These are phyloP conservation scores for Nepenthes mirabilis DNA, from an alignment of 148 eudicot genomes.

Conservation along the genomic window DNA sequence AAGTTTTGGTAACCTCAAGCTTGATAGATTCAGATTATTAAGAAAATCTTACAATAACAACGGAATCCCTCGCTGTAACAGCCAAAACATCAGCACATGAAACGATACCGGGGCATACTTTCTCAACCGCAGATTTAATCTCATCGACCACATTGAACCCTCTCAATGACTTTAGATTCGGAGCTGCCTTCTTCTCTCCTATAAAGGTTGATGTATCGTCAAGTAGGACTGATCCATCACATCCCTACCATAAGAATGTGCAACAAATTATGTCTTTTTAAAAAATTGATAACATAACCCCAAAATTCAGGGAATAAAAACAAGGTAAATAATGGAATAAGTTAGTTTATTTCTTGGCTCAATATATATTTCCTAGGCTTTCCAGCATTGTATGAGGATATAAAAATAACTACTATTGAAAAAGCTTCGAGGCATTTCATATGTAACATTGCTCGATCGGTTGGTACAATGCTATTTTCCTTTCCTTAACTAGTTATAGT, in stretches of 20 bases:
- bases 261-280: too few relatives aligned
- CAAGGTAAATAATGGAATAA: too few relatives aligned
- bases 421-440: too few relatives aligned
- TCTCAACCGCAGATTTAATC: constrained; percentile 24
- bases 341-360: too few relatives aligned
- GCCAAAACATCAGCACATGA: constrained; percentile 40
- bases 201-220: constrained; percentile 27
- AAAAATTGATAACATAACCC: too few relatives aligned
- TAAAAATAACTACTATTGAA: too few relatives aligned
- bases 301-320: not conserved
- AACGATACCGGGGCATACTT: constrained; percentile 30
- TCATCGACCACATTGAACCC: constrained; percentile 30
- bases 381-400: too few relatives aligned
- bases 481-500: too few relatives aligned
- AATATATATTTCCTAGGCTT: too few relatives aligned
- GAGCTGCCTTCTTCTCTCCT: constrained; percentile 31
- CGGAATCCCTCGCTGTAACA: constrained; percentile 27
- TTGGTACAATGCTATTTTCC: too few relatives aligned
- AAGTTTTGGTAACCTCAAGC: not conserved
- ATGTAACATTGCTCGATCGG: too few relatives aligned
- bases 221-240: constrained; percentile 32
- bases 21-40: not conserved
- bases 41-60: constrained; percentile 9
- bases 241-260: constrained; percentile 15
- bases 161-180: constrained; percentile 23